These are phyloP conservation scores for Heterobasidion annosum DNA, from an alignment of 1,284 basidiomycete species.

Conservation along the genomic window DNA sequence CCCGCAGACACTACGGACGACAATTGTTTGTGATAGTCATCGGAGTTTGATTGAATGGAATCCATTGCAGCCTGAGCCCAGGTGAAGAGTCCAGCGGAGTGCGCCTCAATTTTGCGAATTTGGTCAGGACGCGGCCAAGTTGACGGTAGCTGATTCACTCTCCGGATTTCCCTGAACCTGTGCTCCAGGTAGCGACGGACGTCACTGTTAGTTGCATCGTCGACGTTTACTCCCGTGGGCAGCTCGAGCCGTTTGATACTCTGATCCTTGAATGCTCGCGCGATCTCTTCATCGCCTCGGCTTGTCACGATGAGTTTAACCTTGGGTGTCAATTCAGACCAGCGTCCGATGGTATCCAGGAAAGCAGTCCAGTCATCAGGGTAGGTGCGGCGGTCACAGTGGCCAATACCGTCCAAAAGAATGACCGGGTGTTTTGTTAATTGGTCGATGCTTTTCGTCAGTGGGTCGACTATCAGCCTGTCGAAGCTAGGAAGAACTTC, in stretches of 20 bases:
- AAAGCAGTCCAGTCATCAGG: not conserved
- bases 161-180: conserved; percentile 6
- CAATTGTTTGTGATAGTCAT: not conserved
- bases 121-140: not conserved
- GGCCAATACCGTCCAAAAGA: conserved; percentile 7
- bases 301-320: conserved; percentile 10
- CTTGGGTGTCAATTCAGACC: conserved; percentile 4
- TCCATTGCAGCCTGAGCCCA: not conserved
- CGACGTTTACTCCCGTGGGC: conserved; percentile 1
- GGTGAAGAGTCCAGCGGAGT: not conserved
- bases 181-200: conserved; percentile 4
- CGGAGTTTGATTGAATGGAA: not conserved
- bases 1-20: not conserved
- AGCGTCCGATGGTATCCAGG: conserved; percentile 2
- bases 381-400: not conserved
- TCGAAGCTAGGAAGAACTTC: conserved; percentile 1
- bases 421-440: conserved; percentile 3
- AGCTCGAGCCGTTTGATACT: conserved; percentile 2
- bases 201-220: not conserved
- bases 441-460: not conserved
- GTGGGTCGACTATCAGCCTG: conserved; percentile 3
- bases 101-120: not conserved
- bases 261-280: conserved; percentile 1
- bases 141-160: not conserved
- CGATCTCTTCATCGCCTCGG: conserved; percentile 5